Base-by-base conservation (phyloP, 2,329 filamentous ascomycete genomes). In the Karstenula rhodostoma region DNA sequence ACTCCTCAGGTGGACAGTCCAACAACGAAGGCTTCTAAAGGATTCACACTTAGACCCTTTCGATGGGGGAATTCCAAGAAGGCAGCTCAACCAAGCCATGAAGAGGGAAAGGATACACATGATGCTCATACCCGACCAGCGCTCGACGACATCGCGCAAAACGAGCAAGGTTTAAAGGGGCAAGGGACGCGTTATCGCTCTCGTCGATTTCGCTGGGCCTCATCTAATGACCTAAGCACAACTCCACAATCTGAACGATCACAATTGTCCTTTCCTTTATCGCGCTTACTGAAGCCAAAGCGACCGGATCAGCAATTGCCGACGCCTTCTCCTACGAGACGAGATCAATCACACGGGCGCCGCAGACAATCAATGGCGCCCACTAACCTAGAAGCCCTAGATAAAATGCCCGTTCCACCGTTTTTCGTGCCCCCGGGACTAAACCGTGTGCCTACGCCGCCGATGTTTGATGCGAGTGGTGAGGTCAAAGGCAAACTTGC, bases 401-500 rank as follows among this genome's bases (percentile, higher is more conserved):
- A 29, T 29, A 47, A 69, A 9, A 69, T 74, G 49, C 40, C 66
- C 4, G 56, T 65, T 1, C 70, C 74, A 1, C 66, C 68, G 8
- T 37, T 57, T 1, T 74, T 76, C 58, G 53, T 70, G 8, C 73
- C 74, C 3, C 73, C 73, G 8, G 74, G 69, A 1, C 40, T 69
- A 0, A 44, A 64, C 1, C 72, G 70, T 1, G 68, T 76, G 9
- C 64, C 64, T 12, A 76, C 73, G 0, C 72, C 75, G 1, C 70
- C 73, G 0, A 56, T 60, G 2, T 69, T 69, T 15, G 70, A 73
- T 19, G 22, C 66, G 10, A 59, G 61, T 9, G 62, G 67, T 29
- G 69, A 73, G 44, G 64, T 75, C 27, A 69, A 68, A 58, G 70
- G 68, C 19, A 73, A 73, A 53, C 62, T 75, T 1, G 70, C 67